Percentiles rank a stretch among this genome's conserved stretches.
Evolutionary conservation across 73 alveolate genomes (phyloP).

Genomic region (Breviolum minutum): DNA sequence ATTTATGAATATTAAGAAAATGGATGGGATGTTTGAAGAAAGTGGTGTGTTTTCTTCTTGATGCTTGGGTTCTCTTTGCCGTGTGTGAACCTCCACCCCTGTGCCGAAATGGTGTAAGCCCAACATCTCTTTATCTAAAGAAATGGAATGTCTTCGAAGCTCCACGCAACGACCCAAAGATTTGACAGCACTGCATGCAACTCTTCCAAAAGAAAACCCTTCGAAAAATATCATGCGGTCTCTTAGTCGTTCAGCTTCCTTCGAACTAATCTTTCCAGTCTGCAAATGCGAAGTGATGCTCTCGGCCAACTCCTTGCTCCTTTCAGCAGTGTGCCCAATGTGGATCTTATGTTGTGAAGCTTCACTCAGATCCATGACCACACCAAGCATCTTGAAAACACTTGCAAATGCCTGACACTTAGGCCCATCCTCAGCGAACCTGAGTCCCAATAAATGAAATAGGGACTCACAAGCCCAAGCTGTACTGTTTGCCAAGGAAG

Average conservation of each 20-base stretch:
- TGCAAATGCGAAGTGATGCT: not conserved
- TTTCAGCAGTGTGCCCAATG: not conserved
- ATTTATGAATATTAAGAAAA: too few species aligned
- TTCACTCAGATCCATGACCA: too few species aligned
- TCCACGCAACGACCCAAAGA: too few species aligned
- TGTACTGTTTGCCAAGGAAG: not conserved
- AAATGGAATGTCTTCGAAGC: too few species aligned
- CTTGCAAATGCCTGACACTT: not conserved
- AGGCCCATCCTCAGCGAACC: not conserved
- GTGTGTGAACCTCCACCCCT: too few species aligned
- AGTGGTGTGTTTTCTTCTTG: too few species aligned
- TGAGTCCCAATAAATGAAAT: not conserved
- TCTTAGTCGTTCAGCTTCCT: not conserved
- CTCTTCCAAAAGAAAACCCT: not conserved
- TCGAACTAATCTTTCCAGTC: not conserved
- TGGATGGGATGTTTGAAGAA: too few species aligned
- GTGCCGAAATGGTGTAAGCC: too few species aligned
- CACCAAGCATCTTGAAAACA: not conserved
- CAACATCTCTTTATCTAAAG: too few species aligned
- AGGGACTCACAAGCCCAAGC: not conserved
- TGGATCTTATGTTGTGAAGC: too few species aligned
- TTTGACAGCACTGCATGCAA: not conserved
- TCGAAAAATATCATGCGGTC: not conserved
- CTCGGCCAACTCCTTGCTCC: not conserved
- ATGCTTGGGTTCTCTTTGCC: too few species aligned